These are phyloP conservation scores for Gonium pectorale DNA, from an alignment of 139 green algal species.

Conservation along the genomic window DNA sequence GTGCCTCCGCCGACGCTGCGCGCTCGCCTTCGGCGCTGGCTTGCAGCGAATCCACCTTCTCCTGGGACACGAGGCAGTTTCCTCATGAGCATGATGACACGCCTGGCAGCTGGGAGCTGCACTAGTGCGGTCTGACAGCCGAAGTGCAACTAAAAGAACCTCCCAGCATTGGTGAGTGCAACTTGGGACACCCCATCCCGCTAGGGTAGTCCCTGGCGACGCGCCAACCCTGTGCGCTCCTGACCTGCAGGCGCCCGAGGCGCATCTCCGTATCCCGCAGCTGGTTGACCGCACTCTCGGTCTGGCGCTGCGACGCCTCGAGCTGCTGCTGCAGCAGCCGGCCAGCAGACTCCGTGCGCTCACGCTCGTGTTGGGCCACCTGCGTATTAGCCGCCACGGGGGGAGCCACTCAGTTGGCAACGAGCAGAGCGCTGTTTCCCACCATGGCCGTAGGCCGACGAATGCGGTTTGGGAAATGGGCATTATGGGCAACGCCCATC, in stretches of 20 bases:
- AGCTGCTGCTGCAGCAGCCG: slow-evolving; percentile 71
- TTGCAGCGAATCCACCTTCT: background rate
- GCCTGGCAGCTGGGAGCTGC: too few species aligned
- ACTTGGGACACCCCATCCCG: too few species aligned
- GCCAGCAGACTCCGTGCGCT: slow-evolving; percentile 36
- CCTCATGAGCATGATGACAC: too few species aligned
- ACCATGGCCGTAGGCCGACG: too few species aligned
- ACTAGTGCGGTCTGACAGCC: too few species aligned
- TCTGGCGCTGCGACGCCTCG: slow-evolving; percentile 42
- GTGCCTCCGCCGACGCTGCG: background rate
- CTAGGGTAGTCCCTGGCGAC: too few species aligned
- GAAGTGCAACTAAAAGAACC: too few species aligned
- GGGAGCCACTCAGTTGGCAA: background rate
- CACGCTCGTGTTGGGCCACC: slow-evolving; percentile 2
- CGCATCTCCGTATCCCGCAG: slow-evolving; percentile 21
- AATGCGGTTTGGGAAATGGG: too few species aligned
- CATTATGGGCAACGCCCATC: background rate
- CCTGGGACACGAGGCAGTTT: background rate
- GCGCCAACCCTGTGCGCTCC: background rate
- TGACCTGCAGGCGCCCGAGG: background rate
- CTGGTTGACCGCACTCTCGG: slow-evolving; percentile 43
- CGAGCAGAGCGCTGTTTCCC: too few species aligned
- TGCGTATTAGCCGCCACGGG: background rate
- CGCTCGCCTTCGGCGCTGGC: background rate
- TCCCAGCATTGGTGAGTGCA: too few species aligned